Conservation (phyloP, 345 rosid genomes). For the Linum usitatissimum region DNA sequence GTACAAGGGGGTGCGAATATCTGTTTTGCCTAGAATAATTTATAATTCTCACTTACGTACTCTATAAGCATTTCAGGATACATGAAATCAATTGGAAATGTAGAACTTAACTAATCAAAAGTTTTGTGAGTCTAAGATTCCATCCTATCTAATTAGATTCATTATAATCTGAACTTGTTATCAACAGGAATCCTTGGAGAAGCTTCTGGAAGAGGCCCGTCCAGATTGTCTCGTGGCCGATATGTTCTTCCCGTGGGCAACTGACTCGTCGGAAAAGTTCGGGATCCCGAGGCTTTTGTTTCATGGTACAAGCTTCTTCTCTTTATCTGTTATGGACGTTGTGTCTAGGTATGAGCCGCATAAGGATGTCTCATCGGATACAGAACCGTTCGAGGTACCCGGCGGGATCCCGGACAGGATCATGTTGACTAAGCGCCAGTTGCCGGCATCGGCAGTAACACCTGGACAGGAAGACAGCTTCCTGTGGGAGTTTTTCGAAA, state of each 20-base stretch:
- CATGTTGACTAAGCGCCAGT: background rate
- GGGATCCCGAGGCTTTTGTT: background rate
- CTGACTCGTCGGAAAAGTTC: background rate
- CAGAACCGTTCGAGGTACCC: background rate
- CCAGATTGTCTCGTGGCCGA: background rate
- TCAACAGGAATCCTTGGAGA: constrained; percentile 14
- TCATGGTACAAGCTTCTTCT: background rate
- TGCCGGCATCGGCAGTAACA: constrained; percentile 3
- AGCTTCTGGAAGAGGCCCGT: constrained; percentile 13
- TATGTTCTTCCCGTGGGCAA: background rate
- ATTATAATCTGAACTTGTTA: too few relatives aligned
- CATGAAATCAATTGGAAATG: too few relatives aligned
- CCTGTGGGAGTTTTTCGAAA: background rate
- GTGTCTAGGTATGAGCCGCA: background rate
- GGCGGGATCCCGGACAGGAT: constrained; percentile 3
- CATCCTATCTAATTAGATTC: too few relatives aligned
- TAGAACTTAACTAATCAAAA: too few relatives aligned
- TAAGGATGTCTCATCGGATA: background rate
- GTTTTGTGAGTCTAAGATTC: too few relatives aligned
- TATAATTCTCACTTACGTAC: too few relatives aligned
- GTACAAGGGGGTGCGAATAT: too few relatives aligned
- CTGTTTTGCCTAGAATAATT: too few relatives aligned
- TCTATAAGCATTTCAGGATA: too few relatives aligned
- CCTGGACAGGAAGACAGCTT: too few relatives aligned
- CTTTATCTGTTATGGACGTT: background rate